A percentile compares a stretch with the other conserved stretches of the same genome.
Conservation (phyloP, 495 filamentous ascomycete species). For the Lichina pygmaea region DNA sequence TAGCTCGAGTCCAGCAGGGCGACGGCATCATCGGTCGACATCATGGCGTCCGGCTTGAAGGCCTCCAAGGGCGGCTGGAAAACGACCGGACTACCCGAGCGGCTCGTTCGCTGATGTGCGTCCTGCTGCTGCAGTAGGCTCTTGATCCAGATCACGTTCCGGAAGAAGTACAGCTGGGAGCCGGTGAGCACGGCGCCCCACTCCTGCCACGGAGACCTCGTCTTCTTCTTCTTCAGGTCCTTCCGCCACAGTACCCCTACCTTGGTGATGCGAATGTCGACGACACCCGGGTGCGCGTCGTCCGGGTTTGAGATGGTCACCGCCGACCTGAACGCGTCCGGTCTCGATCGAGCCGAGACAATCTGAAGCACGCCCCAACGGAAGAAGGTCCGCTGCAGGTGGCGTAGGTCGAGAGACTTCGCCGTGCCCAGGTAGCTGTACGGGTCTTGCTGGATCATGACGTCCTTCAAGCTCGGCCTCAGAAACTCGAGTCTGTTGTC, state of each 20-base stretch:
- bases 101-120: conserved; percentile 39
- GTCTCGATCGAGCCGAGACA: conserved; percentile 69
- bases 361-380: conserved; percentile 83
- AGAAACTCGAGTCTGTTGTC: conserved; percentile 64
- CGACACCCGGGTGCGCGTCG: conserved; percentile 73
- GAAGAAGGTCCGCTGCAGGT: conserved; percentile 66
- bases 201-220: conserved; percentile 89
- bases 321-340: conserved; percentile 80
- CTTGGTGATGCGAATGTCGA: conserved; percentile 93
- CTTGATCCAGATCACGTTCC: conserved; percentile 80
- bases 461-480: conserved; percentile 63
- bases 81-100: conserved; percentile 40
- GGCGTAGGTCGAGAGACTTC: conserved; percentile 40
- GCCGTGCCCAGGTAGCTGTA: conserved; percentile 67
- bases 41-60: conserved; percentile 77
- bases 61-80: conserved; percentile 73
- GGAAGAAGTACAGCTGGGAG: conserved; percentile 90
- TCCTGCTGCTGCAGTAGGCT: conserved; percentile 68
- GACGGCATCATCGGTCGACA: conserved; percentile 80
- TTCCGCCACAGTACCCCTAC: conserved; percentile 92
- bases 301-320: conserved; percentile 59
- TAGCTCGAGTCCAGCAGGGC: conserved; percentile 68
- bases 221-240: conserved; percentile 79
- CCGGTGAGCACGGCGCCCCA: conserved; percentile 92
- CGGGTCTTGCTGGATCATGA: conserved; percentile 76